Evolutionary conservation across 2,329 filamentous ascomycete genomes (phyloP), one percentile per base, ranked within the genome.

Genomic region (Diaporthe aspalathi): DNA sequence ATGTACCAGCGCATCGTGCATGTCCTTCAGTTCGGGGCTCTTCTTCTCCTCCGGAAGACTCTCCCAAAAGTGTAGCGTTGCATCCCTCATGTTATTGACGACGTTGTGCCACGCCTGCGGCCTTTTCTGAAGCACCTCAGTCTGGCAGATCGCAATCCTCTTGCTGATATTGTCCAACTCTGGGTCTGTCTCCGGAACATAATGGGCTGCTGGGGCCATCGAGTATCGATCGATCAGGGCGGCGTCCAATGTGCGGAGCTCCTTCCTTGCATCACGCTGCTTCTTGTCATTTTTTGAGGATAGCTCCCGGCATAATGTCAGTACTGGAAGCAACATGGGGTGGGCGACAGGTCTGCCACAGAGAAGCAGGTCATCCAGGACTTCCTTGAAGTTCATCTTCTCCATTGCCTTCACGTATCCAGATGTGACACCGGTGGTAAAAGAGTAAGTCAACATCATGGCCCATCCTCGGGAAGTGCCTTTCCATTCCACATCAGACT

Each of bases 391-490:
- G 12, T 77, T 73, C 5, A 76, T 76, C 20, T 62, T 74, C 35
- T 73, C 65, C 17, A 77, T 79, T 4, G 78, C 80, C 72, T 79
- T 81, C 60, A 76, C 73, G 35, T 77, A 82, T 1, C 79, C 80
- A 0, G 78, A 79, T 0, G 79, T 81, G 45, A 79, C 75, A 5
- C 71, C 68, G 16, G 74, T 76, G 2, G 73, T 56, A 43, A 80
- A 76, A 6, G 76, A 77, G 56, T 81, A 76, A 1, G 77, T 78
- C 9, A 82, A 75, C 56, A 77, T 77, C 60, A 81, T 75, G 73
- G 81, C 79, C 77, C 78, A 81, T 3, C 80, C 80, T 22, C 79
- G 72, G 1, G 78, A 79, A 6, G 69, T 71, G 5, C 76, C 78
- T 47, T 76, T 75, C 73, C 78, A 78, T 1, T 76, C 68, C 8